These are phyloP conservation scores for Cordyceps fumosorosea DNA, from an alignment of 2,329 filamentous ascomycete species.

Conservation along the genomic window DNA sequence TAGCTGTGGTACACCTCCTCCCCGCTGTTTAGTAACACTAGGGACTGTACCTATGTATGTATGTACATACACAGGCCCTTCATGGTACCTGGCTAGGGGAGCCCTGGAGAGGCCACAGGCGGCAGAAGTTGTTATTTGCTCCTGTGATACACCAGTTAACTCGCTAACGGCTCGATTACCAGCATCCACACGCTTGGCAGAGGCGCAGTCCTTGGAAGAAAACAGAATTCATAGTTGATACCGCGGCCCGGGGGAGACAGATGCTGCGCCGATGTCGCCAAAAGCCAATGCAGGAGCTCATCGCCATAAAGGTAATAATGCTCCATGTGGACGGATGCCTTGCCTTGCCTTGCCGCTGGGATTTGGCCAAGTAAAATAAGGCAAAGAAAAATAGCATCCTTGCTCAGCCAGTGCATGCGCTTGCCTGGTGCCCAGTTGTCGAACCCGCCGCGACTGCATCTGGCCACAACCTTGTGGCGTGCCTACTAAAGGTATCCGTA, in stretches of 20 bases:
- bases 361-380: not conserved
- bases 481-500: not conserved
- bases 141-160: too few species aligned
- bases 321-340: not conserved
- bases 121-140: too few species aligned
- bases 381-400: not conserved
- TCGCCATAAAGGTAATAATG: too few species aligned
- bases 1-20: not conserved
- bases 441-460: constrained; percentile 4
- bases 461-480: constrained; percentile 3
- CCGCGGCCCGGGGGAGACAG: too few species aligned
- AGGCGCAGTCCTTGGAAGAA: too few species aligned
- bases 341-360: not conserved
- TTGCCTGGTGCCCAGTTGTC: not conserved
- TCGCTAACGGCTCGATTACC: too few species aligned
- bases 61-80: too few species aligned
- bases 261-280: too few species aligned
- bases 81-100: not conserved
- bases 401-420: not conserved
- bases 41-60: not conserved
- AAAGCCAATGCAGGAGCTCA: too few species aligned
- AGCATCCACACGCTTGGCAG: too few species aligned
- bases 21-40: not conserved
- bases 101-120: too few species aligned
- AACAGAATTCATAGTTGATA: too few species aligned